Base-by-base conservation (phyloP, 2,329 filamentous ascomycete genomes). In the Herpotrichia juniperi region DNA sequence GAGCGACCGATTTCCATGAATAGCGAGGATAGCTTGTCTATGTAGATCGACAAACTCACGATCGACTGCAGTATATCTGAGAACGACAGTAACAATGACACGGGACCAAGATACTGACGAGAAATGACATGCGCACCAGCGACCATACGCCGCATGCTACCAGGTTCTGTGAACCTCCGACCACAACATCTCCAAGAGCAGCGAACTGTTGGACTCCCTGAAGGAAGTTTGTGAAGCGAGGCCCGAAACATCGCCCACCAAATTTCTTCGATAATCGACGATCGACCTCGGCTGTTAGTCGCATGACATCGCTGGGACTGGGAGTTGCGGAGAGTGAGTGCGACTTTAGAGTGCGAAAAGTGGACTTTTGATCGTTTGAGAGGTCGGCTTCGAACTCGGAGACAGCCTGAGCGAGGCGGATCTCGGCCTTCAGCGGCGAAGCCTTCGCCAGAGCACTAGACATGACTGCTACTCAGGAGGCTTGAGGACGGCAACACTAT, bases 81-180 rank as follows among this genome's bases (percentile, higher is more conserved):
- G 30, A 16, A 56, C 32, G 31, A 51, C 17, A 22, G 19, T 12
- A 46, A 46, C 24, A 44, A 16, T 37, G 10, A 34, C 24, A 30
- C 16, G 35, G 31, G 24, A 49, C 39, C 55, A 49, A 42, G 37
- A 50, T 21, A 69, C 72, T 28, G 31, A 80, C 76, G 37, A 76
- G 51, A 17, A 80, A 62, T 1, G 75, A 71, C 54, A 75, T 71
- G 37, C 77, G 70, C 8, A 80, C 75, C 1, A 78, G 48, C 0
- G 75, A 69, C 79, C 77, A 81, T 0, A 81, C 75, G 11, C 77
- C 69, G 49, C 74, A 77, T 0, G 77, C 77, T 7, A 79, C 62
- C 0, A 80, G 37, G 34, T 79, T 80, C 56, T 80, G 78, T 0
- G 73, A 74, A 1, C 74, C 76, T 0, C 78, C 76, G 14, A 80